A percentile compares a stretch with the other conserved stretches of the same genome.
These are phyloP conservation scores for Lolium rigidum DNA, from an alignment of 176 grass and related monocot genomes.

Conservation along the genomic window DNA sequence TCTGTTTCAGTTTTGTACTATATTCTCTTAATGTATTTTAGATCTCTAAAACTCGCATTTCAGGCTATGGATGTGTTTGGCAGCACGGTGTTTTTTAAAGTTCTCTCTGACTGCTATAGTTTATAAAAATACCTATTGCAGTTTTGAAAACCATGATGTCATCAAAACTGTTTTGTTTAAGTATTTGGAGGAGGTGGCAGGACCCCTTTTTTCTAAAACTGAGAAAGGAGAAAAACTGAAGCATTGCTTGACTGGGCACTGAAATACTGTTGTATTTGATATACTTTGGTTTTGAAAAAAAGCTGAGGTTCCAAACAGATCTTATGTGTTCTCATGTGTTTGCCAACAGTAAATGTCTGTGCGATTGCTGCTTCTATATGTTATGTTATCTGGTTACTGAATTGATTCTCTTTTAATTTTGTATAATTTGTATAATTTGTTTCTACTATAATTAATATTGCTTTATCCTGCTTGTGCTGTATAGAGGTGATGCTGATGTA, in stretches of 20 bases:
- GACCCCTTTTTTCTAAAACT: too few relatives aligned
- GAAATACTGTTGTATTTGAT: too few relatives aligned
- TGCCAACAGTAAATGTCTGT: neutral
- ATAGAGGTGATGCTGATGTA: constrained; percentile 66
- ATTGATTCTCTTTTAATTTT: neutral
- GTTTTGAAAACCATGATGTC: too few relatives aligned
- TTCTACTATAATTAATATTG: constrained; percentile 1
- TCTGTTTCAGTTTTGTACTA: neutral
- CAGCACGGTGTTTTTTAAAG: too few relatives aligned
- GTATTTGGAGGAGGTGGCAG: too few relatives aligned
- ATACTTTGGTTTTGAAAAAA: too few relatives aligned
- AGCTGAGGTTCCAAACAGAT: too few relatives aligned
- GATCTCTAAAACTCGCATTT: neutral
- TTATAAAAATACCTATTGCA: too few relatives aligned
- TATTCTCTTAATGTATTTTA: neutral
- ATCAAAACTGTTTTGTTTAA: too few relatives aligned
- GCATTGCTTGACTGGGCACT: too few relatives aligned
- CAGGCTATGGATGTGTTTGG: neutral
- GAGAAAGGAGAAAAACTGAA: too few relatives aligned
- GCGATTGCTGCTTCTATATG: neutral
- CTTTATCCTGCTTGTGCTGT: constrained; percentile 21
- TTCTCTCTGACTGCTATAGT: too few relatives aligned
- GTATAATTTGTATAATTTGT: neutral
- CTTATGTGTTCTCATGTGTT: neutral
- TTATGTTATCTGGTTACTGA: neutral